Evolutionary conservation across 1,284 basidiomycete species (phyloP), one percentile per base, ranked within the genome.

Genomic region (Leccinum solheimii): DNA sequence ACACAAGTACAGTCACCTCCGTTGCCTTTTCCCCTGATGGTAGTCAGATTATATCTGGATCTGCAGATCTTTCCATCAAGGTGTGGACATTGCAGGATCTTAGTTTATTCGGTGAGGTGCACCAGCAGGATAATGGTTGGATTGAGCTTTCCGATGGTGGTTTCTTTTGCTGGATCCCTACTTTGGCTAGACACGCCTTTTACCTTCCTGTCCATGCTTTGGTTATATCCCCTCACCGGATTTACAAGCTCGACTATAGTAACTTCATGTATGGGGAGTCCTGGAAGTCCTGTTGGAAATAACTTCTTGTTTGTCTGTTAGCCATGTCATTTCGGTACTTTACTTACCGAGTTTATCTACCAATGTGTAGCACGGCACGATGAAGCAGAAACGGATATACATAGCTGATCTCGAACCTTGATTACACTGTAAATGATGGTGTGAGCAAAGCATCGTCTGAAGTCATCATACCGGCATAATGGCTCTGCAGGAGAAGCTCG

Each of bases 271-370:
- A 59, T 64, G 68, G 67, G 11, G 43, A 68, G 11, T 68, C 67
- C 3, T 72, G 70, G 70, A 1, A 11, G 0, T 55, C 8, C 1
- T 69, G 70, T 19, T 72, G 70, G 70, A 69, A 66, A 36, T 72
- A 16, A 61, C 48, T 14, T 13, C 16, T 11, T 30, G 13, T 26
- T 19, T 30, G 11, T 48, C 6, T 48, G 11, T 48, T 23, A 23
- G 13, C 5, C 7, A 48, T 48, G 21, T 48, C 8, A 23, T 23
- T 21, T 48, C 0, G n/a, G 10, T 45, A 45, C 10, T 1, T 45
- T 48, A 45, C 10, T 11, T 21, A 48, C 21, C 45, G 21, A 13
- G 21, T 21, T 48, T 48, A 23, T 23, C 21, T 23, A 19, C 21
- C 21, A 14, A 8, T 48, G 19, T 9, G n/a, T 5, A 43, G 40